phyloP scores from a whole-genome alignment of 805 yeast genomes.

The Candida oleophila region DNA sequence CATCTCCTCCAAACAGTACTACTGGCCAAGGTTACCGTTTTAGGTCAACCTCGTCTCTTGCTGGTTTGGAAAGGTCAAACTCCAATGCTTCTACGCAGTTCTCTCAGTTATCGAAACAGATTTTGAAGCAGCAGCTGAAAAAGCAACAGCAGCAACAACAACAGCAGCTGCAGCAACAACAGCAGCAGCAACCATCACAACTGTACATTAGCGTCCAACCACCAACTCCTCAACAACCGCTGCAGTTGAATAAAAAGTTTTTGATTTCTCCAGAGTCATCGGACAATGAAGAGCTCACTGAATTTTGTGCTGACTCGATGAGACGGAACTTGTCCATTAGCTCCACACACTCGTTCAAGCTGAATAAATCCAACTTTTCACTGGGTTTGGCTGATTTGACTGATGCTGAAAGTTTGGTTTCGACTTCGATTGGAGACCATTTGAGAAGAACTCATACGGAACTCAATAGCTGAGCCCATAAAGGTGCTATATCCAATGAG shows the following conservation, averaged over 20 bases:
- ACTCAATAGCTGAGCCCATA: constrained; percentile 26
- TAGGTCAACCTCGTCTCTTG: not conserved
- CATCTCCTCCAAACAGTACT: not conserved
- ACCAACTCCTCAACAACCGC: not conserved
- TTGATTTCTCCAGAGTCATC: constrained; percentile 28
- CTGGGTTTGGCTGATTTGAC: constrained; percentile 6
- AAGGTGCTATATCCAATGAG: too few species aligned
- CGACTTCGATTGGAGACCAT: constrained; percentile 40
- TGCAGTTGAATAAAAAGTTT: constrained; percentile 11
- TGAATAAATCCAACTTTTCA: constrained; percentile 3
- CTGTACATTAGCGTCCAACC: not conserved
- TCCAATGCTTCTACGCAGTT: constrained; percentile 7
- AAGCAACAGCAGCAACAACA: constrained; percentile 3
- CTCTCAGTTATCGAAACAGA: constrained; percentile 25
- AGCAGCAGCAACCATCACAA: not conserved
- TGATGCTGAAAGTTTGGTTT: constrained; percentile 38
- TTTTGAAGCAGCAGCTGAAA: constrained; percentile 11
- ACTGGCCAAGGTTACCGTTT: not conserved
- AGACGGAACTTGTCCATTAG: not conserved
- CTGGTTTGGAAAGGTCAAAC: constrained; percentile 5
- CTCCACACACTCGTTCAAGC: constrained; percentile 3
- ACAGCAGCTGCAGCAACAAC: not conserved
- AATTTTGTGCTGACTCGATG: not conserved
- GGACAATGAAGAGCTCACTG: constrained; percentile 20
- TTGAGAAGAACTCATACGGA: constrained; percentile 39